Percentiles rank a stretch among this genome's conserved stretches.
Evolutionary conservation across 2,329 filamentous ascomycete genomes (phyloP).

Genomic region (Talaromyces sp.): DNA sequence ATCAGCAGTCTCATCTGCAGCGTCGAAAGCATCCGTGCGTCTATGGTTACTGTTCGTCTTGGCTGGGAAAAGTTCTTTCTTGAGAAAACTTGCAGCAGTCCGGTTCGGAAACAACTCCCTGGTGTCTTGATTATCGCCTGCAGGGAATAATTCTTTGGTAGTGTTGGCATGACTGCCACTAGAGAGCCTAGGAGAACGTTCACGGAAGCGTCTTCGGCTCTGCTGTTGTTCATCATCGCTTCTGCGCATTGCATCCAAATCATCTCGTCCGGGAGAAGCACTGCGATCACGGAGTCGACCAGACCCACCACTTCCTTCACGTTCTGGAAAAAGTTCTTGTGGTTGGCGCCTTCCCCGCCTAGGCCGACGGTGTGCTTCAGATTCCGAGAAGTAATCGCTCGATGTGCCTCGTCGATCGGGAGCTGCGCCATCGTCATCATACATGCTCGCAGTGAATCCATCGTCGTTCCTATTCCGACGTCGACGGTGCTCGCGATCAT

Average conservation of each 20-base stretch:
- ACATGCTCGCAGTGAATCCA: conserved; percentile 71
- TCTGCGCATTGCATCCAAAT: conserved; percentile 41
- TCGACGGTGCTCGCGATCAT: conserved; percentile 54
- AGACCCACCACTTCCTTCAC: conserved; percentile 23
- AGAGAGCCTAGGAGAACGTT: conserved; percentile 38
- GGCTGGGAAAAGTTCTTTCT: conserved; percentile 59
- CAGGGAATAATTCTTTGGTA: conserved; percentile 60
- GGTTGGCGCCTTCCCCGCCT: conserved; percentile 25
- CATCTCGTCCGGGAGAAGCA: conserved; percentile 57
- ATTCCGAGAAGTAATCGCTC: conserved; percentile 27
- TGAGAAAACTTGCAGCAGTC: conserved; percentile 40
- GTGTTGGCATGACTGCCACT: conserved; percentile 32
- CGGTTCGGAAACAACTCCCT: conserved; percentile 49
- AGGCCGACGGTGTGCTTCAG: conserved; percentile 29
- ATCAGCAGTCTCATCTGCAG: conserved; percentile 53
- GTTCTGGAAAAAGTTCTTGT: conserved; percentile 39
- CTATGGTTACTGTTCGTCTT: conserved; percentile 45
- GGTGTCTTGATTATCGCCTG: conserved; percentile 33
- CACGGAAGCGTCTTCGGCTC: conserved; percentile 40
- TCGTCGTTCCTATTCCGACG: conserved; percentile 43
- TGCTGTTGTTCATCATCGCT: conserved; percentile 35
- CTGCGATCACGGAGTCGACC: conserved; percentile 55
- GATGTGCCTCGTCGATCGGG: conserved; percentile 9
- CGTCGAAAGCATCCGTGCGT: conserved; percentile 52
- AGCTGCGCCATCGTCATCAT: conserved; percentile 60